A percentile compares a stretch with the other conserved stretches of the same genome.
These are phyloP conservation scores for Cercospora janseana DNA, from an alignment of 2,329 filamentous ascomycete species.

Conservation along the genomic window DNA sequence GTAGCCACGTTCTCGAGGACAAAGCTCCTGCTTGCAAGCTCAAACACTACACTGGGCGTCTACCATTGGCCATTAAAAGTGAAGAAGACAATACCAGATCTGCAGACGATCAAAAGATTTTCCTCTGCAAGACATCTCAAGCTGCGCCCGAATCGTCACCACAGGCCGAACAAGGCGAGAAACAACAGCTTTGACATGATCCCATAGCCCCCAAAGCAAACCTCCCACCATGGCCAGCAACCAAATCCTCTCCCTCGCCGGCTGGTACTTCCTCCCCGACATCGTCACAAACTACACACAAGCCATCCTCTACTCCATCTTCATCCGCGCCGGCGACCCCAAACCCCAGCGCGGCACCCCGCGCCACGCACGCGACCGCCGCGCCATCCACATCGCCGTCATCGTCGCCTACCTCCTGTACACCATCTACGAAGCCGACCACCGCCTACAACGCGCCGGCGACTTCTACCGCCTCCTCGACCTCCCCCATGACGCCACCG, in stretches of 20 bases:
- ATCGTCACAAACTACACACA: constrained; percentile 76
- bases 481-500: constrained; percentile 65
- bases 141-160: neutral
- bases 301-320: constrained; percentile 78
- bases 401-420: constrained; percentile 82
- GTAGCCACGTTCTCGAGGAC: no score
- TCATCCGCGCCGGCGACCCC: constrained; percentile 84
- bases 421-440: constrained; percentile 89
- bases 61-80: no score
- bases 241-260: constrained; percentile 54
- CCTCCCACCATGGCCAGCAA: constrained; percentile 37
- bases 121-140: no score
- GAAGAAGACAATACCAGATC: no score
- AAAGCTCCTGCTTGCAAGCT: no score
- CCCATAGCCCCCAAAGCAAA: constrained; percentile 4
- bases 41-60: no score
- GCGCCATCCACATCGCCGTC: constrained; percentile 78
- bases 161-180: neutral
- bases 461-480: constrained; percentile 79
- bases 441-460: constrained; percentile 67
- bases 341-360: constrained; percentile 68
- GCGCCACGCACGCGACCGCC: constrained; percentile 70
- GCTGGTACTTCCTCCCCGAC: constrained; percentile 62
- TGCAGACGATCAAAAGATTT: no score
- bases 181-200: constrained; percentile 11